These are phyloP conservation scores for Colletotrichum neosansevieriae DNA, from an alignment of 2,329 filamentous ascomycete species.

Conservation along the genomic window DNA sequence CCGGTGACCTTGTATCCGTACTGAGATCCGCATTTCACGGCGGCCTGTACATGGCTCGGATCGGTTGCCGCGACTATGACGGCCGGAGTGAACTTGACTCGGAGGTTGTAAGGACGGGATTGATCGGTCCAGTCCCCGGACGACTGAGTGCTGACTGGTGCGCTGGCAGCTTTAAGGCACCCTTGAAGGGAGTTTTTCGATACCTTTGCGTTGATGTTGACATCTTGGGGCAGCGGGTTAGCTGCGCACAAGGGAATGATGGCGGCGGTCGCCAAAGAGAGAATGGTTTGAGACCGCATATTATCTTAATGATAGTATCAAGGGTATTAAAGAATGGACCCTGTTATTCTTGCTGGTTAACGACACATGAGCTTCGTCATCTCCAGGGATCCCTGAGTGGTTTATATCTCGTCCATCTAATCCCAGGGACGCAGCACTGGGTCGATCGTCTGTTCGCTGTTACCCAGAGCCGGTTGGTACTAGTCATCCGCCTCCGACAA, in stretches of 20 bases:
- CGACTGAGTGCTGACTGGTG: constrained; percentile 41
- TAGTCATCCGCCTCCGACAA: not conserved
- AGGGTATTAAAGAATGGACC: constrained; percentile 17
- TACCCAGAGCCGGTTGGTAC: constrained; percentile 4
- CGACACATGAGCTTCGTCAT: not conserved
- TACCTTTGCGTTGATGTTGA: constrained; percentile 2
- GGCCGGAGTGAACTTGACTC: constrained; percentile 52
- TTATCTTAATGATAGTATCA: constrained; percentile 5
- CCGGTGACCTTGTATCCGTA: constrained; percentile 60
- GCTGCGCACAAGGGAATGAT: constrained; percentile 1
- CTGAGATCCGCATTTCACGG: constrained; percentile 58
- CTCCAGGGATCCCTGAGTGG: not conserved
- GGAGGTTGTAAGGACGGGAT: constrained; percentile 48
- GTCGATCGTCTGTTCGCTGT: constrained; percentile 6
- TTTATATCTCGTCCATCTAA: not conserved
- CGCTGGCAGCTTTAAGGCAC: constrained; percentile 44
- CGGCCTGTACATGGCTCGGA: constrained; percentile 57
- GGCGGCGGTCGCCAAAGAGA: constrained; percentile 9
- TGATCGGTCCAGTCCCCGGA: constrained; percentile 42
- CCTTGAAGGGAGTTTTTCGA: constrained; percentile 22
- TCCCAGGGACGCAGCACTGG: not conserved
- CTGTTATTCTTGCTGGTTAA: not conserved
- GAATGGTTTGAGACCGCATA: constrained; percentile 12
- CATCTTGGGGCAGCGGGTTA: constrained; percentile 19
- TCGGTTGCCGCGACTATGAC: constrained; percentile 59